phyloP scores from a whole-genome alignment of 2,329 filamentous ascomycete genomes.

The Beauveria australis region DNA sequence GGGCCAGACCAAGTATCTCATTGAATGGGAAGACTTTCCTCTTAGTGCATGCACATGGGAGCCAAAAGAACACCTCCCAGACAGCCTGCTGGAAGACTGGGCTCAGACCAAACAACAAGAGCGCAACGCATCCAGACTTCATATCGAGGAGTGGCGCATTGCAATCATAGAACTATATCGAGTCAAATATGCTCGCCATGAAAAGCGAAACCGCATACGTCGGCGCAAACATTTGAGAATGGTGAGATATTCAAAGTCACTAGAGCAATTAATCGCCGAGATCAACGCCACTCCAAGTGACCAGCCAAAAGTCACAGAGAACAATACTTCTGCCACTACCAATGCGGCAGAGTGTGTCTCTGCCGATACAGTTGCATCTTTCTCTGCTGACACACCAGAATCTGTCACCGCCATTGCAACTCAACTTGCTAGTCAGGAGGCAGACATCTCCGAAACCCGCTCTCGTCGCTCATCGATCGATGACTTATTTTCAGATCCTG shows the following conservation, averaged over 20 bases:
- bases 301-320: not conserved
- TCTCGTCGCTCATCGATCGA: constrained; percentile 8
- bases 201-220: constrained; percentile 37
- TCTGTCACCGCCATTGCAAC: not conserved
- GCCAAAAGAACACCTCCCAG: constrained; percentile 34
- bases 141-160: constrained; percentile 28
- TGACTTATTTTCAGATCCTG: not conserved
- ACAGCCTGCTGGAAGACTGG: constrained; percentile 35
- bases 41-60: constrained; percentile 40
- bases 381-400: no score
- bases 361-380: no score
- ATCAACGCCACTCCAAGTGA: constrained; percentile 13
- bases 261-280: constrained; percentile 17
- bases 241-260: constrained; percentile 15
- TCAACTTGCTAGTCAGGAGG: not conserved
- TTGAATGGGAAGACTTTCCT: constrained; percentile 29
- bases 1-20: constrained; percentile 23
- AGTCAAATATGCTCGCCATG: constrained; percentile 29
- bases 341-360: not conserved
- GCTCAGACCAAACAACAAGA: constrained; percentile 28
- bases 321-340: not conserved
- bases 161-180: constrained; percentile 21
- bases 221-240: constrained; percentile 25
- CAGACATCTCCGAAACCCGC: not conserved
- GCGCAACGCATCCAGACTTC: constrained; percentile 28